phyloP scores from a whole-genome alignment of 2,329 filamentous ascomycete species.

The Ascochyta viciae-villosae region DNA sequence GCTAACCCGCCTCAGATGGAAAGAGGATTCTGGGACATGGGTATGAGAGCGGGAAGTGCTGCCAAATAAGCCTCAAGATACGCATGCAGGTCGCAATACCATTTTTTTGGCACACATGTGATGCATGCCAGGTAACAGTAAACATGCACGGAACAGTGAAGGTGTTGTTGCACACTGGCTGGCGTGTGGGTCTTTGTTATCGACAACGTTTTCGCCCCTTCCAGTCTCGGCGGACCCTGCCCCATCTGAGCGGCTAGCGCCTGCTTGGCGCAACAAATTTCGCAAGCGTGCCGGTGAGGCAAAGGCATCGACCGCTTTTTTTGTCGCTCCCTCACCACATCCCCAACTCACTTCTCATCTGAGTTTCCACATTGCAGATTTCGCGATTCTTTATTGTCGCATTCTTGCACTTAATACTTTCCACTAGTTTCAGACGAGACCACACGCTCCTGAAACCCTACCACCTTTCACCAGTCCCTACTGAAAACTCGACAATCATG shows the following conservation, averaged over 20 bases:
- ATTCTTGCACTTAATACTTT: slow-evolving; percentile 27
- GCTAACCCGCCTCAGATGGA: slow-evolving; percentile 64
- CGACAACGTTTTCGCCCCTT: slow-evolving; percentile 19
- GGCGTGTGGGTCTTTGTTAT: slow-evolving; percentile 19
- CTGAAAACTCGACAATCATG: slow-evolving; percentile 60
- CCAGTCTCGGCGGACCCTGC: slow-evolving; percentile 17
- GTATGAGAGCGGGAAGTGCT: slow-evolving; percentile 39
- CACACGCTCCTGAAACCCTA: slow-evolving; percentile 34
- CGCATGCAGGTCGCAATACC: neutral
- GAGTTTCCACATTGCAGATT: slow-evolving; percentile 27
- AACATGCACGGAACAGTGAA: neutral
- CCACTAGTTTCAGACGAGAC: slow-evolving; percentile 22
- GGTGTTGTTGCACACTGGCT: neutral
- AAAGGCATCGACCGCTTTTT: slow-evolving; percentile 33
- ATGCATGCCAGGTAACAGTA: neutral
- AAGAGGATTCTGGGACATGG: slow-evolving; percentile 78
- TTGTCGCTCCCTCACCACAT: slow-evolving; percentile 29
- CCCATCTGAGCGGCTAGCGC: slow-evolving; percentile 24
- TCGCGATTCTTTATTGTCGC: slow-evolving; percentile 37
- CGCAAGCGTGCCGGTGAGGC: slow-evolving; percentile 34
- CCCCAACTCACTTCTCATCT: slow-evolving; percentile 25
- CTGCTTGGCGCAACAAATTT: slow-evolving; percentile 26
- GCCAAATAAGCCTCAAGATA: neutral
- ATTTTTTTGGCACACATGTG: neutral
- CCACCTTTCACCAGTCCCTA: slow-evolving; percentile 42